Conservation (phyloP, 75 land plant species). For the Cryptomeria japonica region DNA sequence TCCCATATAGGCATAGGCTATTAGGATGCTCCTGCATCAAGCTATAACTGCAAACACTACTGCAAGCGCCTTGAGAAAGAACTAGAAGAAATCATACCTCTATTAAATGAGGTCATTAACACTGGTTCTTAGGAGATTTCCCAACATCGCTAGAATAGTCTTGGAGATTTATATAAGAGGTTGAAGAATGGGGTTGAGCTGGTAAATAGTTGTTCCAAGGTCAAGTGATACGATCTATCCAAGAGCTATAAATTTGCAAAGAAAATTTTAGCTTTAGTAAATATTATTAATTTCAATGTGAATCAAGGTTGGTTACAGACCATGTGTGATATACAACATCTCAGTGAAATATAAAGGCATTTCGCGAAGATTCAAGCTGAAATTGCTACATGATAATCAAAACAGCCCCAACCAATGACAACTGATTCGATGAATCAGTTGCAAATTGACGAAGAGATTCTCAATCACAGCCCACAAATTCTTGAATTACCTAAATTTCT, state of each 20-base stretch:
- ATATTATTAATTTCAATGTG: not conserved
- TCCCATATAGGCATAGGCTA: too few relatives aligned
- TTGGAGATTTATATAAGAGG: not conserved
- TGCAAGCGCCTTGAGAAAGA: not conserved
- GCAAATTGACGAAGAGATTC: not conserved
- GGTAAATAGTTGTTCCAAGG: not conserved
- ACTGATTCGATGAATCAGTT: not conserved
- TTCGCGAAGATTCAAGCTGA: too few relatives aligned
- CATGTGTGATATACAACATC: not conserved
- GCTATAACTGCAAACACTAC: not conserved
- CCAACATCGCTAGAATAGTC: not conserved
- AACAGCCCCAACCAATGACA: not conserved
- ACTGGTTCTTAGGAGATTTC: not conserved
- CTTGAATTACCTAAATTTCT: not conserved
- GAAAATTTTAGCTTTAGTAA: not conserved
- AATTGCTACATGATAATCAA: not conserved
- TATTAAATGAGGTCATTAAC: not conserved
- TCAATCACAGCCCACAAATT: not conserved
- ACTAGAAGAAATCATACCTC: not conserved
- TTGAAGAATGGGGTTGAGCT: not conserved
- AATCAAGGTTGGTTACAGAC: not conserved
- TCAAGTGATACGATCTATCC: not conserved
- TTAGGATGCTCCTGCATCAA: too few relatives aligned
- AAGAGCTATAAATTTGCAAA: not conserved
- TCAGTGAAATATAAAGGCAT: not conserved